These are phyloP conservation scores for Cylindrotheca closterium DNA, from an alignment of 108 stramenopile genomes.

Conservation along the genomic window DNA sequence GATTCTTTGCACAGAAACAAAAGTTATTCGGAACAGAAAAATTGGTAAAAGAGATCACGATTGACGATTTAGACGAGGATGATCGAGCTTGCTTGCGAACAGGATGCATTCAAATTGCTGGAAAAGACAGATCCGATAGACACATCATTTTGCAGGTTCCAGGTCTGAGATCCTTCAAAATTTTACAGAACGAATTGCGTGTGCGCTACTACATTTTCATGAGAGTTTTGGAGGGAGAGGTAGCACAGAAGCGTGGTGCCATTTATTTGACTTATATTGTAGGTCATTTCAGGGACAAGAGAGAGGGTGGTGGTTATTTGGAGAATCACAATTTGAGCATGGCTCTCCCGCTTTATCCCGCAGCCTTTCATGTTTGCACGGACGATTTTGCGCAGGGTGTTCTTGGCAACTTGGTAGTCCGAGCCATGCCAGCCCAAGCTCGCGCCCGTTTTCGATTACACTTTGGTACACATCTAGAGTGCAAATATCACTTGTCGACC, in stretches of 20 bases:
- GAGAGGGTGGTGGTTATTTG: background rate
- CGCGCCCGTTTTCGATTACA: background rate
- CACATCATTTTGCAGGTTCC: background rate
- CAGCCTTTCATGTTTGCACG: background rate
- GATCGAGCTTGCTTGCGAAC: conserved; percentile 18
- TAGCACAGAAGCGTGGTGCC: background rate
- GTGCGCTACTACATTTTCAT: background rate
- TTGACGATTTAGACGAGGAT: conserved; percentile 20
- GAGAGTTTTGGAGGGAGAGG: background rate
- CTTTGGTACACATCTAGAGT: conserved; percentile 3
- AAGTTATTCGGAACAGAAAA: conserved; percentile 20
- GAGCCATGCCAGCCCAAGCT: background rate
- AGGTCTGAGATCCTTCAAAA: background rate
- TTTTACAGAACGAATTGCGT: background rate
- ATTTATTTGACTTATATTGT: background rate
- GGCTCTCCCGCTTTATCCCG: background rate
- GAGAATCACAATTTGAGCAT: background rate
- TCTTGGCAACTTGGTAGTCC: background rate
- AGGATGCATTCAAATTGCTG: conserved; percentile 20
- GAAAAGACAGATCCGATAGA: background rate
- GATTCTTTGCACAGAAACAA: conserved; percentile 20
- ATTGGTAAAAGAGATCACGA: conserved; percentile 18
- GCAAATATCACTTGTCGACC: background rate
- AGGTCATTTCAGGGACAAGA: background rate
- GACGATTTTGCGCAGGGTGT: background rate